Evolutionary conservation across 768 basidiomycete genomes (phyloP).

Genomic region (Macrolepiota dolichaula): DNA sequence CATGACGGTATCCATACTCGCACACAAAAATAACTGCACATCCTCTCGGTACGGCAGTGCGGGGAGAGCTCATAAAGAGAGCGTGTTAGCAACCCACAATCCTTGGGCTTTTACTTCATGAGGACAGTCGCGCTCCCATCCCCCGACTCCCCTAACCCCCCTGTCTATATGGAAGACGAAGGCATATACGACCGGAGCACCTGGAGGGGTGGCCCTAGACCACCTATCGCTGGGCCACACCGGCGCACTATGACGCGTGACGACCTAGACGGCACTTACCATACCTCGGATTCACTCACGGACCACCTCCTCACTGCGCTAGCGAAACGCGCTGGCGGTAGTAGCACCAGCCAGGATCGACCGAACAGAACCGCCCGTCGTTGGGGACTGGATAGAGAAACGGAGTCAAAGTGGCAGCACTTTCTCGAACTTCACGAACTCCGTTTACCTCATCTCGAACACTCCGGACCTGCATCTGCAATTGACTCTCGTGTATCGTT

Average conservation of each 20-base stretch:
- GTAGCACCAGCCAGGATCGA: not conserved
- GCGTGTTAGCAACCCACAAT: not conserved
- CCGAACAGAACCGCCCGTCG: not conserved
- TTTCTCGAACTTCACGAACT: not conserved
- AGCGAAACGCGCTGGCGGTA: not conserved
- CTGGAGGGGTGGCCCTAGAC: conserved; percentile 9
- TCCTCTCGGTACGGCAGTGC: not conserved
- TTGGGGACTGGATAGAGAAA: conserved; percentile 3
- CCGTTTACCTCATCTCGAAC: not conserved
- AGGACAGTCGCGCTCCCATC: not conserved
- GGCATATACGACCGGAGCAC: not conserved
- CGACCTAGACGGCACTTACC: not conserved
- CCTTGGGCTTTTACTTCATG: not conserved
- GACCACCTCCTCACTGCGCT: not conserved
- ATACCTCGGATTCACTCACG: not conserved
- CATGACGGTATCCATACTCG: not conserved
- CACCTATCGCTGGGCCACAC: not conserved
- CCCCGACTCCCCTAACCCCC: not conserved
- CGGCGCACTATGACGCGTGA: not conserved
- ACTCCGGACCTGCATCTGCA: not conserved
- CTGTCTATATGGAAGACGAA: not conserved
- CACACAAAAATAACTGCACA: not conserved
- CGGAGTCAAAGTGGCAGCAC: conserved; percentile 6
- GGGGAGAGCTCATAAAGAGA: not conserved
- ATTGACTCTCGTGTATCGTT: conserved; percentile 5